Evolutionary conservation across 768 basidiomycete genomes (phyloP), one percentile per base, ranked within the genome.

Genomic region (Phlegmacium glaucopus): DNA sequence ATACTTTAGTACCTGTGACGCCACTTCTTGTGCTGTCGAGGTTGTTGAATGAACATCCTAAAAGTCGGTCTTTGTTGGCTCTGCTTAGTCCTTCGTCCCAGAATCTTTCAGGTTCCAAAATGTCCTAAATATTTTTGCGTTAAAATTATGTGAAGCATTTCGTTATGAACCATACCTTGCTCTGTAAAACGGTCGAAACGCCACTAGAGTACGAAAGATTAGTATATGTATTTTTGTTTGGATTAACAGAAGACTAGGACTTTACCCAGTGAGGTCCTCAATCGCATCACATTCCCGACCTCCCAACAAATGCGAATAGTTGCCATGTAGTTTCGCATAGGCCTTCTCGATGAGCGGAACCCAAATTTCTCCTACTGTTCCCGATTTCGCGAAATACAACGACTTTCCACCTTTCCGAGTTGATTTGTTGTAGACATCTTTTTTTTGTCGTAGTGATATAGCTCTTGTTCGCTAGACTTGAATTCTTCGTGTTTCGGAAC

Each of bases 281-380:
- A 80, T 69, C 1, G 74, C 79, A 48, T 81, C 78, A 32, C 64
- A 68, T 15, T 71, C 63, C 40, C 60, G 61, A 1, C 72, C 71
- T 3, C 62, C 65, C 11, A 57, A 57, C 28, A 76, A 48, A 34
- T 68, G 61, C 5, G 63, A 58, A 47, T 72, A 74, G 47, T 72
- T 69, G 2, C 78, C 78, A 55, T 80, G 76, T 1, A 79, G 52
- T 59, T 80, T 80, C 2, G 79, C 78, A 48, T 72, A 80, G 2
- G 79, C 79, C 56, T 80, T 80, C 56, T 80, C 79, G n/a, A 80
- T 68, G n/a, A 80, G 59, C 2, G 79, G 75, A 0, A 79, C 76
- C 78, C 78, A 80, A 4, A 76, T 79, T 50, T 80, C 78, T 26
- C 72, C 73, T 39, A 70, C 66, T 4, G 70, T 62, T 1, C 70